Conservation (phyloP, 148 eudicot genomes). For the Limonium bicolor region DNA sequence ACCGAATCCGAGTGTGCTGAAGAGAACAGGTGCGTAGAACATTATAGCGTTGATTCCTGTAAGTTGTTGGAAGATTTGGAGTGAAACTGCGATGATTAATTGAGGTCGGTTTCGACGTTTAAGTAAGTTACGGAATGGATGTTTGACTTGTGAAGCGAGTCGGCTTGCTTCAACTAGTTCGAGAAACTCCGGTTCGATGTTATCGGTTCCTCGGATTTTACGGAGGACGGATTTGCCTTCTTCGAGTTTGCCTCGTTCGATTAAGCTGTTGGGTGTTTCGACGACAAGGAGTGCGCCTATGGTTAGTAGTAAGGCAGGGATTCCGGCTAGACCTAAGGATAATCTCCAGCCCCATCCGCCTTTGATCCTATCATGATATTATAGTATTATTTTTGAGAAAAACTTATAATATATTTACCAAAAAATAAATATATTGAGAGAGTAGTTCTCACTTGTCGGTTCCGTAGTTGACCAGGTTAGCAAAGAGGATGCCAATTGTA, state of each 20-base stretch:
- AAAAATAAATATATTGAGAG: not conserved
- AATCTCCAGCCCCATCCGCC: conserved; percentile 97
- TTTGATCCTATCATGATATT: conserved; percentile 27
- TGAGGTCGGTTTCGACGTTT: conserved; percentile 59
- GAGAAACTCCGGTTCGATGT: conserved; percentile 69
- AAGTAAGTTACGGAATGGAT: conserved; percentile 78
- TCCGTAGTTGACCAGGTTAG: conserved; percentile 69
- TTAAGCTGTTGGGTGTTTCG: conserved; percentile 85
- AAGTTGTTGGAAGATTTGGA: conserved; percentile 79
- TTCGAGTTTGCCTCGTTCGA: conserved; percentile 70
- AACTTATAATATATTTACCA: not conserved
- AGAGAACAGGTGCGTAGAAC: conserved; percentile 94
- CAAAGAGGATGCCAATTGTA: conserved; percentile 90
- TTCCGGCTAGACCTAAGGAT: conserved; percentile 67
- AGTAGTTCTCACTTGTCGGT: conserved; percentile 49
- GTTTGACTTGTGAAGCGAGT: conserved; percentile 43
- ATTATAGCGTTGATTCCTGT: conserved; percentile 95
- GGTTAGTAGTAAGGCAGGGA: conserved; percentile 63
- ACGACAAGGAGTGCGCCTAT: conserved; percentile 55
- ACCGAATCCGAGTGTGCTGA: conserved; percentile 69
- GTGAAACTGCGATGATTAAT: conserved; percentile 37
- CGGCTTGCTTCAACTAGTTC: conserved; percentile 85
- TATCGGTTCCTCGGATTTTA: conserved; percentile 69
- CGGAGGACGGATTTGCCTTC: conserved; percentile 66
- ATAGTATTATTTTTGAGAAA: not conserved